Conservation (phyloP, 805 yeast species). For the Candida saitoana region DNA sequence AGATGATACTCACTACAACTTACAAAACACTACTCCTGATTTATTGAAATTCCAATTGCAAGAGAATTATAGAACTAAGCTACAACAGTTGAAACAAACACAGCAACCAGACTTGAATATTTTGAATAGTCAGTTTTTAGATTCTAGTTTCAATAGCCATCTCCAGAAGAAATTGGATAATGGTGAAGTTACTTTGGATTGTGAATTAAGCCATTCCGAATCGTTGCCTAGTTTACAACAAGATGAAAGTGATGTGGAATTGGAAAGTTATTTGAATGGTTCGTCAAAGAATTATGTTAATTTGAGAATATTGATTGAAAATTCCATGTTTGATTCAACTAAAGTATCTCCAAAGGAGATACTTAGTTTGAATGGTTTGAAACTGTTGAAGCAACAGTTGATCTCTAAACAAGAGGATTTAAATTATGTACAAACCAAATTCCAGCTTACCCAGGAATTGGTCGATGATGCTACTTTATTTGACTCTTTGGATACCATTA, state of each 20-base stretch:
- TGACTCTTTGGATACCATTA: slow-evolving; percentile 20
- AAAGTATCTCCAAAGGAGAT: slow-evolving; percentile 32
- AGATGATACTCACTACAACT: slow-evolving; percentile 23
- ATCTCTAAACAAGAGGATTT: background rate
- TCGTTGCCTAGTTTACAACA: background rate
- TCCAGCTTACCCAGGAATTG: slow-evolving; percentile 31
- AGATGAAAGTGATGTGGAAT: slow-evolving; percentile 7
- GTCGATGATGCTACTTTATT: slow-evolving; percentile 21
- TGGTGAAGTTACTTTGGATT: slow-evolving; percentile 19
- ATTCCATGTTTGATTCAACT: slow-evolving; percentile 38
- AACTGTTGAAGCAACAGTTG: slow-evolving; percentile 20
- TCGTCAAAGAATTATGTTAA: slow-evolving; percentile 30
- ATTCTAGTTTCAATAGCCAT: slow-evolving; percentile 30
- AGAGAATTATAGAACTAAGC: slow-evolving; percentile 30
- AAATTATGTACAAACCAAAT: slow-evolving; percentile 27
- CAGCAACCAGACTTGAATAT: slow-evolving; percentile 12
- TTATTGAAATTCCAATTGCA: slow-evolving; percentile 41
- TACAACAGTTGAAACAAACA: slow-evolving; percentile 14
- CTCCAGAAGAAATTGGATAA: slow-evolving; percentile 28
- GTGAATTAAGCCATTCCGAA: slow-evolving; percentile 9
- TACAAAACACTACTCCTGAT: slow-evolving; percentile 39
- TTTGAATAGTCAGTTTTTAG: slow-evolving; percentile 21
- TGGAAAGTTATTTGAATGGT: slow-evolving; percentile 12
- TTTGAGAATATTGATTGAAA: slow-evolving; percentile 42
- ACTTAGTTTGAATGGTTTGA: slow-evolving; percentile 25